Conservation (phyloP, 2,329 filamentous ascomycete genomes). For the Cytospora piceicola region DNA sequence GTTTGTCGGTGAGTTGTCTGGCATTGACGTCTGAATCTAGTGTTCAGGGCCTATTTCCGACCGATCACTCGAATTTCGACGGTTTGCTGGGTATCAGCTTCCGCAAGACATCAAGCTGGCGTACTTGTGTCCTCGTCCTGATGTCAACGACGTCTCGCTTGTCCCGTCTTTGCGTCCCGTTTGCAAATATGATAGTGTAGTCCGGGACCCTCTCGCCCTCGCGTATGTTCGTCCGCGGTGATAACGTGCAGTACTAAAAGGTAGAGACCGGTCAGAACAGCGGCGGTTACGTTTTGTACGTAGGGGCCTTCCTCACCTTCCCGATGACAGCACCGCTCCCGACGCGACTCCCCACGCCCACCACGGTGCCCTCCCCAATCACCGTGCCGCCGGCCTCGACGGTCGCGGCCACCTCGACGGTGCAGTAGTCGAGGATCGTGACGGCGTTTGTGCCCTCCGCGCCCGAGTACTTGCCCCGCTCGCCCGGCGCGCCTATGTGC, state of each 20-base stretch:
- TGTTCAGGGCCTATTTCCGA: not conserved
- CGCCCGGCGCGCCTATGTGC: slow-evolving; percentile 53
- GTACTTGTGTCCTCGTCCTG: slow-evolving; percentile 65
- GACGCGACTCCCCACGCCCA: slow-evolving; percentile 64
- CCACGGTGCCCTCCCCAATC: slow-evolving; percentile 61
- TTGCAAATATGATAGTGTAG: slow-evolving; percentile 71
- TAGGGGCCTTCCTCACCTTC: slow-evolving; percentile 53
- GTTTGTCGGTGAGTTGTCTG: not conserved
- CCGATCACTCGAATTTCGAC: slow-evolving; percentile 49
- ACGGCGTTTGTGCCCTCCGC: slow-evolving; percentile 51
- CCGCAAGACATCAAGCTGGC: slow-evolving; percentile 69
- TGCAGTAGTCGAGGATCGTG: slow-evolving; percentile 62
- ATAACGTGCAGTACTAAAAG: slow-evolving; percentile 69
- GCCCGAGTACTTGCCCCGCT: slow-evolving; percentile 30
- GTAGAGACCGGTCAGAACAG: not conserved
- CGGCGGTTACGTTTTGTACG: not conserved
- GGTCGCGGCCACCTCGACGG: slow-evolving; percentile 61
- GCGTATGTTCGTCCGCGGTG: slow-evolving; percentile 62
- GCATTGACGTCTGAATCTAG: not conserved
- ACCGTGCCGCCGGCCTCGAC: slow-evolving; percentile 67
- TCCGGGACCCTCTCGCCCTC: slow-evolving; percentile 65
- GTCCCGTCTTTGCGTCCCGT: slow-evolving; percentile 62
- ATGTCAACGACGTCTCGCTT: slow-evolving; percentile 64
- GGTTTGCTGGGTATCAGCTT: slow-evolving; percentile 69
- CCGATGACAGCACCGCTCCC: slow-evolving; percentile 65